Evolutionary conservation across 164 flowering plant genomes (phyloP).

Genomic region (Malania oleifera): DNA sequence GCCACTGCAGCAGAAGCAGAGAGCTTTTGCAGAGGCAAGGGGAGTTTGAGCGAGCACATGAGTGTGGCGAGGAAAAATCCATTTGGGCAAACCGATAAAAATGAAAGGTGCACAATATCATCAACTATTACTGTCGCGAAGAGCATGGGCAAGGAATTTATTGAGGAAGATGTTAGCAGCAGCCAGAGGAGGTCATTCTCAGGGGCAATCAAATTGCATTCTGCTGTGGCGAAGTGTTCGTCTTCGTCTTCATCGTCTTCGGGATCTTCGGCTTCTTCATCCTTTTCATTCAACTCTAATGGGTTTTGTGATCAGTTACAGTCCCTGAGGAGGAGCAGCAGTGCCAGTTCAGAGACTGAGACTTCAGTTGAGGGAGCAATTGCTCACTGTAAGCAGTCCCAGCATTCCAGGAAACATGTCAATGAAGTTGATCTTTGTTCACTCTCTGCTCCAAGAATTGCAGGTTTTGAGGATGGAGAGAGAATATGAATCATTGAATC

Average conservation of each 20-base stretch:
- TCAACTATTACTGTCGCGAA: slow-evolving; percentile 13
- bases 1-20: slow-evolving; percentile 20
- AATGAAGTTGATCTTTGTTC: not conserved
- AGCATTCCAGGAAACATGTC: slow-evolving; percentile 2
- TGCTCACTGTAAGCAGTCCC: slow-evolving; percentile 52
- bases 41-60: slow-evolving; percentile 33
- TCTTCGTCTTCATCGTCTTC: slow-evolving; percentile 24
- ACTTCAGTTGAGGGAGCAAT: slow-evolving; percentile 48
- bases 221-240: slow-evolving; percentile 17
- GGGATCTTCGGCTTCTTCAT: slow-evolving; percentile 33
- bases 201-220: slow-evolving; percentile 31
- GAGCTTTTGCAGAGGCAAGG: slow-evolving; percentile 21
- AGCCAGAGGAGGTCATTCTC: slow-evolving; percentile 55
- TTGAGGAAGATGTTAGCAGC: slow-evolving; percentile 20
- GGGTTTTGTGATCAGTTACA: slow-evolving; percentile 25
- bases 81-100: slow-evolving; percentile 34
- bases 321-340: slow-evolving; percentile 30
- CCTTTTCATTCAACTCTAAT: slow-evolving; percentile 36
- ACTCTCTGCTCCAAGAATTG: slow-evolving; percentile 4
- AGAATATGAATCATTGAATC: too few relatives aligned
- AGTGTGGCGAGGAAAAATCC: slow-evolving; percentile 38
- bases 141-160: slow-evolving; percentile 26
- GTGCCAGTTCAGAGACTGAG: slow-evolving; percentile 35
- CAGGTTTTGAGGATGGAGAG: slow-evolving; percentile 11
- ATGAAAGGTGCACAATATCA: slow-evolving; percentile 22